These are phyloP conservation scores for Parmelia sp. DNA, from an alignment of 495 filamentous ascomycete genomes.

Conservation along the genomic window DNA sequence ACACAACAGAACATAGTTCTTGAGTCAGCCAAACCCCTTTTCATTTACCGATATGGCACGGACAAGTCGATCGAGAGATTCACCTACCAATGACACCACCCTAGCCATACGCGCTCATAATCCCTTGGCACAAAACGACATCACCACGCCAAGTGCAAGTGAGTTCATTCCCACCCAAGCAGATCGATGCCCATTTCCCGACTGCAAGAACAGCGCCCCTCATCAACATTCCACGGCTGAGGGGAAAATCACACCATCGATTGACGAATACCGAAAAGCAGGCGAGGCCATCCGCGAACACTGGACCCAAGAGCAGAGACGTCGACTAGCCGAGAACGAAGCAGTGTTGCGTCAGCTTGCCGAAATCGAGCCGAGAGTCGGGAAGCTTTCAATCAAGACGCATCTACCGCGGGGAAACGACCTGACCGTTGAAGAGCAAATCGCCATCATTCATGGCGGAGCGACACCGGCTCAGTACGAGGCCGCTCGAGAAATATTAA, in stretches of 20 bases:
- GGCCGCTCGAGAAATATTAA: not conserved
- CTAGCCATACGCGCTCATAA: not conserved
- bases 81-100: not conserved
- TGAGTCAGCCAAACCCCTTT: not conserved
- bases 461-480: not conserved
- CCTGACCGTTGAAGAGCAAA: not conserved
- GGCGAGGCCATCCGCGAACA: not conserved
- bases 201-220: not conserved
- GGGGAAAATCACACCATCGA: not conserved
- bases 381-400: not conserved
- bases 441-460: not conserved
- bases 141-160: not conserved
- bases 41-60: not conserved
- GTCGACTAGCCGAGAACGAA: not conserved
- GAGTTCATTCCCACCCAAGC: not conserved
- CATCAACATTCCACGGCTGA: not conserved
- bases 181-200: not conserved
- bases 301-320: not conserved
- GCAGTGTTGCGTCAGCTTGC: not conserved
- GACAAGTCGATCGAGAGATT: not conserved
- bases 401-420: not conserved
- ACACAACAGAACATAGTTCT: not conserved
- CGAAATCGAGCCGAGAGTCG: not conserved
- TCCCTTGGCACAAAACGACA: not conserved
- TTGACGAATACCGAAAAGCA: not conserved